Conservation (phyloP, 169 alveolate genomes). For the Perkinsus chesapeaki region DNA sequence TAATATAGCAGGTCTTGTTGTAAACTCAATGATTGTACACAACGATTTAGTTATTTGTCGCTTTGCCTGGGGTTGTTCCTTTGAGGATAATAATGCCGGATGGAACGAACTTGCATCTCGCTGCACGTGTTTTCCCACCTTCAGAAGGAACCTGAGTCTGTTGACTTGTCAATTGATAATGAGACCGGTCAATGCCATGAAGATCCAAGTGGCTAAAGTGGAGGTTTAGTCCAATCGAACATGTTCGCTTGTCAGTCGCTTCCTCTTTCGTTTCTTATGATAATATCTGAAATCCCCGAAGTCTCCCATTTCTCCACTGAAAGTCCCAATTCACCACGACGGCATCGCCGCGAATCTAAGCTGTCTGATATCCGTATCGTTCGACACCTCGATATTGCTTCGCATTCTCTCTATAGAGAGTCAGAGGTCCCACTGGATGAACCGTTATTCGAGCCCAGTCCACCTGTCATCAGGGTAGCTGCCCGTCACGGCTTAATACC, state of each 20-base stretch:
- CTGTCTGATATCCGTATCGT: conserved; percentile 27
- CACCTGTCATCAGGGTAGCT: conserved; percentile 58
- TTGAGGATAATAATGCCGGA: too few relatives aligned
- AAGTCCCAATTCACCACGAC: neutral
- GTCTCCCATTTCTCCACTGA: neutral
- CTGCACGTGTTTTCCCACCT: too few relatives aligned
- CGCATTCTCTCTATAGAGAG: conserved; percentile 59
- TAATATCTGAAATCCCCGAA: neutral
- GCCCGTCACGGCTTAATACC: neutral
- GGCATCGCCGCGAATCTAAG: neutral
- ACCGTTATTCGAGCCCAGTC: conserved; percentile 76
- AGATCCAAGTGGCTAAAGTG: neutral
- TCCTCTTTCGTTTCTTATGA: neutral
- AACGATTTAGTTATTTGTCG: too few relatives aligned
- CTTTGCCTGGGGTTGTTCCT: too few relatives aligned
- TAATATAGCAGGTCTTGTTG: too few relatives aligned
- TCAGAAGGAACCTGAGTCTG: too few relatives aligned
- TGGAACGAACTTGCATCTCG: too few relatives aligned
- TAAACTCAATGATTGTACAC: too few relatives aligned
- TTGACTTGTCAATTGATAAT: too few relatives aligned
- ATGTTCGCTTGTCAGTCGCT: neutral
- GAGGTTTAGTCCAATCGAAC: neutral
- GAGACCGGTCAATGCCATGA: too few relatives aligned
- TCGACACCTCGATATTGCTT: conserved; percentile 62
- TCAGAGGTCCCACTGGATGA: conserved; percentile 70